phyloP scores from a whole-genome alignment of 2,329 filamentous ascomycete species.

The Penicillium psychrosexuale region DNA sequence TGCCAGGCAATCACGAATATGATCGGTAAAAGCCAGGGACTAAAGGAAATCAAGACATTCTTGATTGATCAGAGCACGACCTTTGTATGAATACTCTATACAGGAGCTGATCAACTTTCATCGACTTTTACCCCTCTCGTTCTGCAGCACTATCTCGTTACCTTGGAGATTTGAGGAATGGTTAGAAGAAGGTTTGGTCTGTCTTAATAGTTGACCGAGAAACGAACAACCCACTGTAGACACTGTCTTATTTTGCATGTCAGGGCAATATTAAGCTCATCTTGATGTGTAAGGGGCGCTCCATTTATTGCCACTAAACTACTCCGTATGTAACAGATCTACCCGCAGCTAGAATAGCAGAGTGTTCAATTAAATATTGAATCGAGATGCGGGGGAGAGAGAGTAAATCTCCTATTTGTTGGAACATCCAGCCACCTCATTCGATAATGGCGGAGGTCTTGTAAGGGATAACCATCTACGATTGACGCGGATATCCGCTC shows the following conservation, averaged over 20 bases:
- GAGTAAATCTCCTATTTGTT: slow-evolving; percentile 1
- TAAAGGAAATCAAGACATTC: not conserved
- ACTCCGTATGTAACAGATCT: not conserved
- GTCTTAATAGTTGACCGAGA: not conserved
- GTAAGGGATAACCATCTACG: not conserved
- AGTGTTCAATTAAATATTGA: not conserved
- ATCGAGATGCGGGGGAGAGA: not conserved
- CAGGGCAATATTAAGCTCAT: slow-evolving; percentile 13
- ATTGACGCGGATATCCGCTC: not conserved
- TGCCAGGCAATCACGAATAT: not conserved
- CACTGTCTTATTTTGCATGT: slow-evolving; percentile 5
- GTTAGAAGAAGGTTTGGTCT: not conserved
- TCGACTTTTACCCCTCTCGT: slow-evolving; percentile 6
- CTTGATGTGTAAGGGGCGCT: slow-evolving; percentile 7
- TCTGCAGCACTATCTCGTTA: slow-evolving; percentile 2
- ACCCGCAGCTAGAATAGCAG: not conserved
- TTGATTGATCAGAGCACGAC: slow-evolving; percentile 10
- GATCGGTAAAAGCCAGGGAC: not conserved
- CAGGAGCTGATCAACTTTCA: slow-evolving; percentile 7
- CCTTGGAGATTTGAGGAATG: not conserved
- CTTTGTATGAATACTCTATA: not conserved
- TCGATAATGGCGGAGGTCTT: not conserved
- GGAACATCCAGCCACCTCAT: not conserved
- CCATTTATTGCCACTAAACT: not conserved
- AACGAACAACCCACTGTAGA: not conserved